Evolutionary conservation across 805 yeast genomes (phyloP).

Genomic region (Suhomyces emberorum): DNA sequence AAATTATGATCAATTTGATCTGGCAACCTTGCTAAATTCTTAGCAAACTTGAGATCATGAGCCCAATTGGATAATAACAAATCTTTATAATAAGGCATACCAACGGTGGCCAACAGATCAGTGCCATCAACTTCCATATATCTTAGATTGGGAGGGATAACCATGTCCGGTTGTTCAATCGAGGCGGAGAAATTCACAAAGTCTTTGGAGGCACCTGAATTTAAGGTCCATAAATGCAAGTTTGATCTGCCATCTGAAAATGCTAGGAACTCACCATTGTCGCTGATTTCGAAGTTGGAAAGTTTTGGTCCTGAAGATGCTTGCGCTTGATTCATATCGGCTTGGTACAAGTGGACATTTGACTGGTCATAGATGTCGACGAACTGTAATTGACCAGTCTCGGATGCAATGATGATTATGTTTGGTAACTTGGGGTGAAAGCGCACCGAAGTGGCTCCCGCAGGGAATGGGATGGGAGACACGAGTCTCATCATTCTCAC

Average conservation of each 20-base stretch:
- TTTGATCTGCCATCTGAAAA: constrained; percentile 62
- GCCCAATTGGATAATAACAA: constrained; percentile 82
- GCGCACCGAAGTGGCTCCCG: constrained; percentile 81
- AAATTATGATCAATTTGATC: constrained; percentile 49
- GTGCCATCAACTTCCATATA: constrained; percentile 33
- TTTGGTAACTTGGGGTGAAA: constrained; percentile 86
- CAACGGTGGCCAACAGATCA: constrained; percentile 64
- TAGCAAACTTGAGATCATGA: constrained; percentile 54
- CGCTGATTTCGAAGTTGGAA: constrained; percentile 51
- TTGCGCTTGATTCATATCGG: constrained; percentile 39
- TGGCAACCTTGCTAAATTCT: constrained; percentile 59
- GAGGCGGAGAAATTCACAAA: constrained; percentile 36
- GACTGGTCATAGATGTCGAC: constrained; percentile 82
- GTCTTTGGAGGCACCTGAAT: constrained; percentile 26
- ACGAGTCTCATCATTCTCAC: constrained; percentile 64
- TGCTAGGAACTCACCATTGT: constrained; percentile 74
- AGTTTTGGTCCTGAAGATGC: constrained; percentile 25
- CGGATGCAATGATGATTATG: constrained; percentile 69
- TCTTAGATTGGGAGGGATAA: constrained; percentile 26
- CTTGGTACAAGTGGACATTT: constrained; percentile 61
- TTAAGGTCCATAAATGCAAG: constrained; percentile 65
- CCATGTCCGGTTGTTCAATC: constrained; percentile 55
- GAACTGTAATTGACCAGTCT: constrained; percentile 78
- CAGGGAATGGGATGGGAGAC: constrained; percentile 82
- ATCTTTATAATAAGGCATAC: constrained; percentile 83